These are phyloP conservation scores for Calonectria pteridis DNA, from an alignment of 2,329 filamentous ascomycete species.

Conservation along the genomic window DNA sequence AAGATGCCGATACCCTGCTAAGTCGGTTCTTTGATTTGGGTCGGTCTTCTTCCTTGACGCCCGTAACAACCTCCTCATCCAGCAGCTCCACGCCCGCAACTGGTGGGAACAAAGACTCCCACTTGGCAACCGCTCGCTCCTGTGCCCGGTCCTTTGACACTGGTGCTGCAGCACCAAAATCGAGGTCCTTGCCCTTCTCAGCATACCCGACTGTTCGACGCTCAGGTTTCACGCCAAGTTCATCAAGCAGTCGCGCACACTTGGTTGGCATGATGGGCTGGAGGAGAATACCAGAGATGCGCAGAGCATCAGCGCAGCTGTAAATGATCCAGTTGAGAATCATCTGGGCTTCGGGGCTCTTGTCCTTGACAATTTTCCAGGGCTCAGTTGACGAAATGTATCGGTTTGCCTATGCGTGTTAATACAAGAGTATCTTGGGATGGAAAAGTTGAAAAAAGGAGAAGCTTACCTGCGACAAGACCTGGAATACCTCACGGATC, in stretches of 20 bases:
- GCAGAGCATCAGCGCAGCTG: conserved; percentile 79
- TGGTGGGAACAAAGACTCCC: conserved; percentile 66
- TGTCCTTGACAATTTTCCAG: conserved; percentile 70
- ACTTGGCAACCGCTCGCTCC: conserved; percentile 21
- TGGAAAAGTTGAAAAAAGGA: background rate
- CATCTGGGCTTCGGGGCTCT: conserved; percentile 48
- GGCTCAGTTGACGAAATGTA: conserved; percentile 72
- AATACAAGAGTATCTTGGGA: background rate
- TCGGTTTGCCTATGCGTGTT: conserved; percentile 52
- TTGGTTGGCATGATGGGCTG: conserved; percentile 93
- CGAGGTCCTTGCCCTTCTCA: conserved; percentile 70
- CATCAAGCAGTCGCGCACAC: conserved; percentile 77
- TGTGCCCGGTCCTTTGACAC: background rate
- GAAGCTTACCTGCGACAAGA: conserved; percentile 67
- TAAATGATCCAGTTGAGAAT: conserved; percentile 74
- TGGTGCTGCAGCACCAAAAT: conserved; percentile 70
- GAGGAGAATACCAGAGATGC: conserved; percentile 84
- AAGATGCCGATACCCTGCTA: conserved; percentile 38
- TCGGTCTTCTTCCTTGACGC: conserved; percentile 17
- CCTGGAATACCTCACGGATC: conserved; percentile 72
- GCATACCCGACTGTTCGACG: conserved; percentile 75
- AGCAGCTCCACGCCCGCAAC: conserved; percentile 42
- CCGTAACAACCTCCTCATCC: conserved; percentile 37
- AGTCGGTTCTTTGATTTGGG: conserved; percentile 43
- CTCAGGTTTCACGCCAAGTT: conserved; percentile 76